Conservation (phyloP, 371 early-diverging fungal genomes). For the Apophysomyces variabilis region DNA sequence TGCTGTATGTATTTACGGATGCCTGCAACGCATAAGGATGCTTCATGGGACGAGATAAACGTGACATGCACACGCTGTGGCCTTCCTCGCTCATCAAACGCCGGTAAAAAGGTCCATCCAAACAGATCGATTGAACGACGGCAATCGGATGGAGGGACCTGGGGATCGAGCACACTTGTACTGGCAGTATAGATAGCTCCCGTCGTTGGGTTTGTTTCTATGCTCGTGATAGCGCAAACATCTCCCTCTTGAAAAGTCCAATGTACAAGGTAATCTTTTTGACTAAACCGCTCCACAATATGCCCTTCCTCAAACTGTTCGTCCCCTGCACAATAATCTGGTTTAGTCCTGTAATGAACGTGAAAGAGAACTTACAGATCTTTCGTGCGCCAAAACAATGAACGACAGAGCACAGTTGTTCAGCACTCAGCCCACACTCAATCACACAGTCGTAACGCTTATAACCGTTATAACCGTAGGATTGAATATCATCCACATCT, state of each 20-base stretch:
- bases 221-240: conserved; percentile 52
- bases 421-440: conserved; percentile 58
- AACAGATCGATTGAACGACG: conserved; percentile 55
- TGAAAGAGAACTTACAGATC: conserved; percentile 32
- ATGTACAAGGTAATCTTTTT: conserved; percentile 60
- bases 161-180: conserved; percentile 58
- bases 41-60: conserved; percentile 11
- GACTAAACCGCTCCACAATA: conserved; percentile 56
- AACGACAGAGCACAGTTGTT: conserved; percentile 54
- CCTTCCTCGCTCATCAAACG: conserved; percentile 1
- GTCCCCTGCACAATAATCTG: conserved; percentile 44
- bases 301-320: conserved; percentile 55
- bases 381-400: conserved; percentile 52
- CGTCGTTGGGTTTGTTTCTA: conserved; percentile 58
- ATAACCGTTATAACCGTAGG: conserved; percentile 23
- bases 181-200: conserved; percentile 62
- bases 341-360: conserved; percentile 15
- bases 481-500: conserved; percentile 14
- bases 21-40: conserved; percentile 33
- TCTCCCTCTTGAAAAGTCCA: conserved; percentile 43
- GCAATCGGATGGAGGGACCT: conserved; percentile 48
- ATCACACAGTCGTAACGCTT: conserved; percentile 58
- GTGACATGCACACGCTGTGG: conserved; percentile 5
- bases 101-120: conserved; percentile 59
- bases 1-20: conserved; percentile 44